These are phyloP conservation scores for Metarhizium guizhouense DNA, from an alignment of 2,329 filamentous ascomycete genomes.

Conservation along the genomic window DNA sequence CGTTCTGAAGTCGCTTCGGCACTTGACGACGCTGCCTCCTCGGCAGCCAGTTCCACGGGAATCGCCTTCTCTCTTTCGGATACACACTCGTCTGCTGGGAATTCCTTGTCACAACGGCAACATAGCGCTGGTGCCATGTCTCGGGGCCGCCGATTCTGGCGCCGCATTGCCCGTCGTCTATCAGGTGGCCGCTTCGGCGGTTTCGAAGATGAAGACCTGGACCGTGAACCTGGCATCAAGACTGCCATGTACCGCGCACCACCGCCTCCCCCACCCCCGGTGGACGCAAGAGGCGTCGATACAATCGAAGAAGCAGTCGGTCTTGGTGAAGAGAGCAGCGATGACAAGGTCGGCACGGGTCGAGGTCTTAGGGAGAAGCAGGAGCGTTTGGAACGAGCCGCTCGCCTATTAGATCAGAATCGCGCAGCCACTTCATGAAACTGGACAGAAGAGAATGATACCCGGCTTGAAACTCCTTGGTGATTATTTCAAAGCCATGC, in stretches of 20 bases:
- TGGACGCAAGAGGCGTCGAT: constrained; percentile 8
- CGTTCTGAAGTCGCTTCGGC: constrained; percentile 36
- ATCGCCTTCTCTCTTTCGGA: constrained; percentile 4
- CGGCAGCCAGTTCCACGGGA: constrained; percentile 17
- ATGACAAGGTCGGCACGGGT: constrained; percentile 9
- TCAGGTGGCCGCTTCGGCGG: constrained; percentile 8
- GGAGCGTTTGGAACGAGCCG: constrained; percentile 31
- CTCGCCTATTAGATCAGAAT: constrained; percentile 25
- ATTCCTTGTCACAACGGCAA: neutral
- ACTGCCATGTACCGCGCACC: constrained; percentile 28
- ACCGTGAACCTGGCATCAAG: constrained; percentile 11
- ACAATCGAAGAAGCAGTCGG: constrained; percentile 13
- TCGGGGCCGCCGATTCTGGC: constrained; percentile 15
- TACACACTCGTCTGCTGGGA: constrained; percentile 9
- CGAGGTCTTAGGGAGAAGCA: constrained; percentile 25
- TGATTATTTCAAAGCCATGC: neutral
- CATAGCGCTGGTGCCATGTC: constrained; percentile 1
- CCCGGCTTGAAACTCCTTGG: neutral
- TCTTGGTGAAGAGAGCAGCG: constrained; percentile 15
- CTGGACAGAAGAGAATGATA: neutral
- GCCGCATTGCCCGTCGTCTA: constrained; percentile 13
- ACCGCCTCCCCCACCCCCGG: constrained; percentile 3
- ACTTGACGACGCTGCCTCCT: constrained; percentile 18
- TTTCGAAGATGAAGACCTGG: constrained; percentile 4
- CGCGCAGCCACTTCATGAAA: neutral